Evolutionary conservation across 75 land plant genomes (phyloP), one percentile per base, ranked within the genome.

Genomic region (Cryptomeria japonica): DNA sequence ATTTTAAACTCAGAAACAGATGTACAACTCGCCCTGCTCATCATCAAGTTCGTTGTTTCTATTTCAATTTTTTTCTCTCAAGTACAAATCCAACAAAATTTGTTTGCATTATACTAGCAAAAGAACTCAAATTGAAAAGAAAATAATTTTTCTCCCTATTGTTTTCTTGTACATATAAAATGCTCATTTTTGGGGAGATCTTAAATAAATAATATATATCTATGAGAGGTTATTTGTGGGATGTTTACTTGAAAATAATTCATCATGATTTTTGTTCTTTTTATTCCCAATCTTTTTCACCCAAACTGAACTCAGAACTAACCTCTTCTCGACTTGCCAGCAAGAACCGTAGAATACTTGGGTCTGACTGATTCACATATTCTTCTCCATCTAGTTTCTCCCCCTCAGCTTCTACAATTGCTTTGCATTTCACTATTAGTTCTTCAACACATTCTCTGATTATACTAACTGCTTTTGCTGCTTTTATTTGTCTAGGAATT

Each of bases 271-370:
- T 51, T 14, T 51, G 55, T 51, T 51, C 55, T 51, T 16, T 51
- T 51, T 51, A 13, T 51, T 14, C 55, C 2, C 15, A 1, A 51
- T 14, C 2, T 51, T 51, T 51, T 51, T 13, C 10, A 51, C 16
- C 14, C 10, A n/a, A 46, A 84, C 28, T 79, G 18, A 10, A 32
- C 14, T 73, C 41, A 39, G 47, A 19, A 34, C 61, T 56, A 36
- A 98, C 99, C 96, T 97, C 98, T 88, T 97, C 99, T 53, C 99
- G 93, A 87, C 98, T 96, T 49, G 99, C 99, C 87, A 98, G 92
- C 85, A 98, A 87, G 87, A 98, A 98, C 1, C 99, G 96, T 25
- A 98, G 98, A 85, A 98, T 95, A 68, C 98, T 97, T 76, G 99
- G 99, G 90, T 98, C 99, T 12, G 93, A 72, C 75, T 98, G 96